A percentile compares a stretch with the other conserved stretches of the same genome.
phyloP scores from a whole-genome alignment of 106 monocot genomes.

The Acorus gramineus region DNA sequence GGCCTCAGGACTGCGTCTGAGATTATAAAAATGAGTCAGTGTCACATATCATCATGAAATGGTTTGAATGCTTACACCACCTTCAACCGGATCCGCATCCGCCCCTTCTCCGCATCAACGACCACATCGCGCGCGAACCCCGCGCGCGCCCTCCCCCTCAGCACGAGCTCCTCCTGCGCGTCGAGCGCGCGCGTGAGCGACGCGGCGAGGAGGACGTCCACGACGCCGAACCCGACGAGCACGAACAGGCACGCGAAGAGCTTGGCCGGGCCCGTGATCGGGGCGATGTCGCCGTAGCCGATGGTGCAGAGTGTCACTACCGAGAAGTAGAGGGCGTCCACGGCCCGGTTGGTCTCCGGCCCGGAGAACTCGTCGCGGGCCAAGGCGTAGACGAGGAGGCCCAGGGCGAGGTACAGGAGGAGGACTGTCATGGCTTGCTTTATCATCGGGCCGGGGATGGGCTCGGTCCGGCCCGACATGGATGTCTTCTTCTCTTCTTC shows the following conservation, averaged over 20 bases:
- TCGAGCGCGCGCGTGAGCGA: constrained; percentile 35
- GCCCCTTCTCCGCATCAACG: constrained; percentile 40
- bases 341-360: constrained; percentile 25
- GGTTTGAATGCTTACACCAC: background rate
- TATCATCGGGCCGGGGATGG: constrained; percentile 12
- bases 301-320: constrained; percentile 63
- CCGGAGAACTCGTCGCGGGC: constrained; percentile 20
- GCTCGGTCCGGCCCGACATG: too few species aligned
- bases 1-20: too few species aligned
- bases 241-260: constrained; percentile 40
- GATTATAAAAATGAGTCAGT: too few species aligned
- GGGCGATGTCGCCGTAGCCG: constrained; percentile 62
- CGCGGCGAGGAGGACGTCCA: constrained; percentile 35
- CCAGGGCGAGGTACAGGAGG: constrained; percentile 24
- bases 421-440: constrained; percentile 10
- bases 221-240: constrained; percentile 60
- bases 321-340: constrained; percentile 61
- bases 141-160: constrained; percentile 8
- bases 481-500: too few species aligned
- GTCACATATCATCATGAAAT: too few species aligned
- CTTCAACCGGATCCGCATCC: constrained; percentile 57
- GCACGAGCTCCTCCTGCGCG: constrained; percentile 35
- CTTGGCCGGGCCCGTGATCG: constrained; percentile 31
- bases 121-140: constrained; percentile 10
- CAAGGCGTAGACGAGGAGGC: constrained; percentile 17